Base-by-base conservation (phyloP, 2,329 filamentous ascomycete species). In the Aspergillus neoniger region DNA sequence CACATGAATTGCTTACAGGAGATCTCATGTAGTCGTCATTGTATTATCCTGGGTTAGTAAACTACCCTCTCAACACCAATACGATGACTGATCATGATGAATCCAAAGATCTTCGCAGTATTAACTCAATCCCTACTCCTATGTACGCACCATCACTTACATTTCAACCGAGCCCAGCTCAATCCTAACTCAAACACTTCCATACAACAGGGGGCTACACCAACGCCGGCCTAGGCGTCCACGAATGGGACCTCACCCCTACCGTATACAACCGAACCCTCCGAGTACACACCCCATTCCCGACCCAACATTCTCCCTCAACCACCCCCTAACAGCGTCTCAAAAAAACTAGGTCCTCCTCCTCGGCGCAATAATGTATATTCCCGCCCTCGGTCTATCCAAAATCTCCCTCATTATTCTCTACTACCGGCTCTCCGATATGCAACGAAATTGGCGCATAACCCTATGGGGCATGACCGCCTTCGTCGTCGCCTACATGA, bases 371-470 rank as follows among this genome's bases (percentile, higher is more conserved):
- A 8, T 55, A 43, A 55, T 19, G 14, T 55, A 55, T 6, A 36
- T 55, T 17, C 53, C 53, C 17, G 25, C 53, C n/a, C 53, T 55
- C 12, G 53, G 53, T 12, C 28, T 55, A 5, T 55, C 53, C 53
- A 55, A 55, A 23, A 55, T 55, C 12, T 39, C 39, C n/a, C 53
- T 55, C n/a, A 55, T 55, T 25, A 47, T 47, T 5, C 53, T 55
- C 53, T 55, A 55, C 19, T 55, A 55, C 43, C 53, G 53, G 5
- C 53, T 55, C n/a, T 55, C 53, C 9, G 53, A 55, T 21, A 55
- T 55, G 53, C 53, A 55, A 32, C 53, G 28, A 3, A 30, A n/a
- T 1, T 55, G 53, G 53, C 38, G 39, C 14, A 47, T 47, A n/a
- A 55, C 43, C n/a, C 25, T 55, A 4, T 55, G 53, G 53, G 30